A percentile compares a stretch with the other conserved stretches of the same genome.
Evolutionary conservation across 306 rosid species (phyloP).

Genomic region (Glycyrrhiza uralensis): DNA sequence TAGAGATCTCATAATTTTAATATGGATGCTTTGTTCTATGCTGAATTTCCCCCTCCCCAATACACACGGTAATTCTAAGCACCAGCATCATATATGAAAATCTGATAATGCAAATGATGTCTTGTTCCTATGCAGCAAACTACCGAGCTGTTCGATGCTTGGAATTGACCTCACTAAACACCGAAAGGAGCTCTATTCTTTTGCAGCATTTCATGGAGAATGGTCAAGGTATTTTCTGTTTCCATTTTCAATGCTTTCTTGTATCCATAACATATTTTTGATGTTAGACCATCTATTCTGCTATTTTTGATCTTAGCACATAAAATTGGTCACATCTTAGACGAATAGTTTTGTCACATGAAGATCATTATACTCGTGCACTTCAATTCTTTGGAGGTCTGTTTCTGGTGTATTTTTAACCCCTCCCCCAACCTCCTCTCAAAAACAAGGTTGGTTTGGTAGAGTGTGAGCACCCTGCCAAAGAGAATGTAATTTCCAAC

Average conservation of each 20-base stretch:
- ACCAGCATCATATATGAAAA: not conserved
- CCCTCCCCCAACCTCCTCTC: not conserved
- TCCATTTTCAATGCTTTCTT: constrained; percentile 18
- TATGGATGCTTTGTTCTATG: not conserved
- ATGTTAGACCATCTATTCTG: not conserved
- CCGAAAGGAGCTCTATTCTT: constrained; percentile 73
- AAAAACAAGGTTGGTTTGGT: not conserved
- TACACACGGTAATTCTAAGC: not conserved
- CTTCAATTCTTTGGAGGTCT: constrained; percentile 6
- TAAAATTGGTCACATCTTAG: not conserved
- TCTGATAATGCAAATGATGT: not conserved
- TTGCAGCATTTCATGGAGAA: constrained; percentile 66
- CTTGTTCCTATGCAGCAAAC: constrained; percentile 58
- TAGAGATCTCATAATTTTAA: not conserved
- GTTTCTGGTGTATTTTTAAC: not conserved
- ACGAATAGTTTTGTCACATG: not conserved
- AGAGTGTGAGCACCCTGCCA: not conserved
- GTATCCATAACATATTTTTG: not conserved
- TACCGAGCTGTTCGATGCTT: constrained; percentile 86
- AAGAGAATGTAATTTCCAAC: constrained; percentile 7
- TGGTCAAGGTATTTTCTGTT: constrained; percentile 60
- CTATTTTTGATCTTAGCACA: not conserved
- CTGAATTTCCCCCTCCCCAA: not conserved
- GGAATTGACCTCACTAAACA: constrained; percentile 73
- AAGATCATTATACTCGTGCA: not conserved